These are phyloP conservation scores for Fusarium sp. DNA, from an alignment of 2,329 filamentous ascomycete genomes.

Conservation along the genomic window DNA sequence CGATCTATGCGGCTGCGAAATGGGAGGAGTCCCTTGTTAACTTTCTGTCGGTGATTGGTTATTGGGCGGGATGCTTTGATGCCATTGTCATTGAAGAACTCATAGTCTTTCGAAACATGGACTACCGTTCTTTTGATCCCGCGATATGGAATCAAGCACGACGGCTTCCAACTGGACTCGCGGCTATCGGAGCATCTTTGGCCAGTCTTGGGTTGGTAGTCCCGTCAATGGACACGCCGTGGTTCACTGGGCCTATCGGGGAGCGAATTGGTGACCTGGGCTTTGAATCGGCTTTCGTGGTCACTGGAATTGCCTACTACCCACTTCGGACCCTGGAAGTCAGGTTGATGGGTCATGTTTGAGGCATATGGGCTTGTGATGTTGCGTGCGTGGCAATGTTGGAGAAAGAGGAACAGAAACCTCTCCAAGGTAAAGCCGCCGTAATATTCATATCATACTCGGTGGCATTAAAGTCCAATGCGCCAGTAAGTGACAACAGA, in stretches of 20 bases:
- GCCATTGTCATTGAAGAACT: conserved; percentile 54
- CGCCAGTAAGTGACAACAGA: background rate
- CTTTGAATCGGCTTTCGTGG: conserved; percentile 55
- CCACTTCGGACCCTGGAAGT: conserved; percentile 49
- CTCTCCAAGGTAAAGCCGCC: too few relatives aligned
- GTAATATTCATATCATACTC: background rate
- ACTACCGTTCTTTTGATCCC: conserved; percentile 53
- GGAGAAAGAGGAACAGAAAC: background rate
- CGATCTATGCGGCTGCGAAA: conserved; percentile 52
- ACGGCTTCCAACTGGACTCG: conserved; percentile 54
- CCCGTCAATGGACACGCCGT: conserved; percentile 55
- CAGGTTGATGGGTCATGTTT: conserved; percentile 41
- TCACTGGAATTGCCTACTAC: conserved; percentile 53
- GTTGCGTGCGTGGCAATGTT: background rate
- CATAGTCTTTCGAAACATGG: conserved; percentile 53
- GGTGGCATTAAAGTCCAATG: background rate
- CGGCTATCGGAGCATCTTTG: conserved; percentile 55
- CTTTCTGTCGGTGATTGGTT: conserved; percentile 56
- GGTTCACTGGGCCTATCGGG: conserved; percentile 56
- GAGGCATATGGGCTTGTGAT: background rate
- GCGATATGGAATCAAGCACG: conserved; percentile 55
- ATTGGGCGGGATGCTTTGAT: conserved; percentile 58
- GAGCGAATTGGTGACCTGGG: conserved; percentile 55
- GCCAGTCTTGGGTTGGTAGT: conserved; percentile 54
- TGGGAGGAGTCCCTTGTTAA: conserved; percentile 56